Evolutionary conservation across 1,284 basidiomycete species (phyloP), one percentile per base, ranked within the genome.

Genomic region (Ceratobasidium sp.): DNA sequence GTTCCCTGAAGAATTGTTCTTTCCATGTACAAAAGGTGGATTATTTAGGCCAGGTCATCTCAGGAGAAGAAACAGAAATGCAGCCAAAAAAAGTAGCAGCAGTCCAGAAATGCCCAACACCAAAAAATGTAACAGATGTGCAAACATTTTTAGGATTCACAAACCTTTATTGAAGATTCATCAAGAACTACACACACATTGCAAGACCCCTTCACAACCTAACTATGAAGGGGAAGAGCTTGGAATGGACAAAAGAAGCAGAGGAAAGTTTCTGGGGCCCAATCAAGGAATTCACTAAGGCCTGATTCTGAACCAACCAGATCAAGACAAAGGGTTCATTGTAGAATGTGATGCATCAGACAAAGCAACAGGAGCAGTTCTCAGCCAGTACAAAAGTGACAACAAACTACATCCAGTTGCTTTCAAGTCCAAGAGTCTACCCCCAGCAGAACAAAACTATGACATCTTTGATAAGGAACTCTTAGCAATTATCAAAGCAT

Each of bases 401-500:
- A 42, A 55, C 0, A 32, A 45, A 3, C 70, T 74, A 1, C 75
- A 74, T n/a, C 77, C 78, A 1, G 65, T 78, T 1, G 76, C 74
- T 0, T 77, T 76, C 69, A 65, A 72, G 38, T 78, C 76, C 3
- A 69, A 74, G 3, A 77, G 53, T 15, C 15, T 71, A 22, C 65
- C 25, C 8, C 60, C 74, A 0, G 75, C 79, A 0, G 76, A n/a
- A n/a, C n/a, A n/a, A n/a, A n/a, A n/a, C n/a, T n/a, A n/a, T n/a
- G n/a, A n/a, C n/a, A n/a, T n/a, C 43, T 75, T 77, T 72, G 80
- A 87, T 71, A 76, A 79, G 67, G 83, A 86, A 76, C 64, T 86
- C 42, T 71, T 85, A 0, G 80, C 80, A 0, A 80, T 85, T 13
- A 77, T 83, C 1, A 27, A 74, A 20, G 74, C 79, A 0, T 71